phyloP scores from a whole-genome alignment of 495 filamentous ascomycete genomes.

The Penicillium tannophilum region DNA sequence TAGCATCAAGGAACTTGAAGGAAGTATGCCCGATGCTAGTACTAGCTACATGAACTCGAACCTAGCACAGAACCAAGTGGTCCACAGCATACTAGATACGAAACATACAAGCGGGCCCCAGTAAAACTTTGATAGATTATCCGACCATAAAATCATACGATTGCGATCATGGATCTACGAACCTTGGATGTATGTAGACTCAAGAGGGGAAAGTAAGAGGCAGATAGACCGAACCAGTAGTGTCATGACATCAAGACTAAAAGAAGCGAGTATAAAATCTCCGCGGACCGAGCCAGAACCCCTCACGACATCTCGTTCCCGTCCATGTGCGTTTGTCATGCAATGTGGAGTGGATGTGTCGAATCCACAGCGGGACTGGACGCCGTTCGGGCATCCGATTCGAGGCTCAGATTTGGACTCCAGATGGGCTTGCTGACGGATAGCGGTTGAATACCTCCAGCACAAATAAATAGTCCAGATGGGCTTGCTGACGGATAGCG shows the following conservation, averaged over 20 bases:
- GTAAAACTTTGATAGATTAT: not conserved
- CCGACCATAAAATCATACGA: not conserved
- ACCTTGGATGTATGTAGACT: too few relatives aligned
- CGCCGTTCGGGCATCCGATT: slow-evolving; percentile 18
- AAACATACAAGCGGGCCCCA: not conserved
- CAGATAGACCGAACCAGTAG: too few relatives aligned
- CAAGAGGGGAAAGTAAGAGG: not conserved
- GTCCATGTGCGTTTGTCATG: slow-evolving; percentile 26
- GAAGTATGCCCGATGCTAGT: not conserved
- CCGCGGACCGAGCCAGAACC: not conserved
- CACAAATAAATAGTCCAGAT: too few relatives aligned
- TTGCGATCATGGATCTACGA: not conserved
- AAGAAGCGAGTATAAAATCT: not conserved
- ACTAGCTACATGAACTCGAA: not conserved
- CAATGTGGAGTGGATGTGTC: slow-evolving; percentile 19
- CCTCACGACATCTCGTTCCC: slow-evolving; percentile 9
- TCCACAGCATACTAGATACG: not conserved
- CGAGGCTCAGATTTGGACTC: slow-evolving; percentile 15
- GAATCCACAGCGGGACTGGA: slow-evolving; percentile 13
- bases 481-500: not conserved
- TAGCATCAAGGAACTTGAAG: too few relatives aligned
- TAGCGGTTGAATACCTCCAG: not conserved
- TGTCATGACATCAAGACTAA: not conserved
- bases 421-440: not conserved
- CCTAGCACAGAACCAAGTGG: not conserved